Conservation (phyloP, 176 grass and related monocot genomes). For the Zoysia japonica region DNA sequence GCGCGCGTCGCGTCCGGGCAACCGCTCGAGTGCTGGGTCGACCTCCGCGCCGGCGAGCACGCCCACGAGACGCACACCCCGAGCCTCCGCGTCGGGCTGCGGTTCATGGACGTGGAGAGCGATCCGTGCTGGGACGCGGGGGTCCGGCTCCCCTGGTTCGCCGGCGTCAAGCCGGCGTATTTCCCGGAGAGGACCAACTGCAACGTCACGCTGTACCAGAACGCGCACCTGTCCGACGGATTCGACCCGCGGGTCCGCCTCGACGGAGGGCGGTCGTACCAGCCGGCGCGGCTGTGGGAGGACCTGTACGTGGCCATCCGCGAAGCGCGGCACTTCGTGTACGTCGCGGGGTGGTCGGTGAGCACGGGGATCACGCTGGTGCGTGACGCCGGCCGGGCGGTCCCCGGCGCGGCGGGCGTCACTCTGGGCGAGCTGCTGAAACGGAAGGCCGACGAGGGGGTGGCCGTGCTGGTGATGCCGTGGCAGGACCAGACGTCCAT, state of each 20-base stretch:
- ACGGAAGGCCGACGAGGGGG: slow-evolving; percentile 80
- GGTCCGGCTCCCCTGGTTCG: slow-evolving; percentile 35
- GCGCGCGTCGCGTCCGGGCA: slow-evolving; percentile 37
- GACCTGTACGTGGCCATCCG: slow-evolving; percentile 63
- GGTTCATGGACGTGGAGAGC: slow-evolving; percentile 33
- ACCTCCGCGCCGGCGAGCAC: slow-evolving; percentile 58
- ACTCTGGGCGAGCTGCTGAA: slow-evolving; percentile 75
- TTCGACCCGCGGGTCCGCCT: slow-evolving; percentile 55
- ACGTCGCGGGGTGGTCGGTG: slow-evolving; percentile 79
- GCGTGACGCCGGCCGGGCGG: slow-evolving; percentile 59
- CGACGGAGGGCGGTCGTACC: slow-evolving; percentile 35
- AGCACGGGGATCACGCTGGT: slow-evolving; percentile 62
- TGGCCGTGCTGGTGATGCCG: slow-evolving; percentile 82
- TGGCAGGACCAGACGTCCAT: slow-evolving; percentile 89
- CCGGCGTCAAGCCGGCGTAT: slow-evolving; percentile 50
- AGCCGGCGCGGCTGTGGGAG: slow-evolving; percentile 64
- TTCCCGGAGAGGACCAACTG: slow-evolving; percentile 67
- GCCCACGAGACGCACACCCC: slow-evolving; percentile 42
- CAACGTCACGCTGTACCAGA: slow-evolving; percentile 72
- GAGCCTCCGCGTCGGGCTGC: slow-evolving; percentile 49
- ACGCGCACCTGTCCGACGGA: slow-evolving; percentile 56
- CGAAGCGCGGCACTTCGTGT: slow-evolving; percentile 73
- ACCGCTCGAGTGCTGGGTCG: slow-evolving; percentile 49
- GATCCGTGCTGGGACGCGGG: slow-evolving; percentile 71
- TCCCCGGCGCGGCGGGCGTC: slow-evolving; percentile 58